Evolutionary conservation across 495 filamentous ascomycete genomes (phyloP).

Genomic region (Cudoniella acicularis): DNA sequence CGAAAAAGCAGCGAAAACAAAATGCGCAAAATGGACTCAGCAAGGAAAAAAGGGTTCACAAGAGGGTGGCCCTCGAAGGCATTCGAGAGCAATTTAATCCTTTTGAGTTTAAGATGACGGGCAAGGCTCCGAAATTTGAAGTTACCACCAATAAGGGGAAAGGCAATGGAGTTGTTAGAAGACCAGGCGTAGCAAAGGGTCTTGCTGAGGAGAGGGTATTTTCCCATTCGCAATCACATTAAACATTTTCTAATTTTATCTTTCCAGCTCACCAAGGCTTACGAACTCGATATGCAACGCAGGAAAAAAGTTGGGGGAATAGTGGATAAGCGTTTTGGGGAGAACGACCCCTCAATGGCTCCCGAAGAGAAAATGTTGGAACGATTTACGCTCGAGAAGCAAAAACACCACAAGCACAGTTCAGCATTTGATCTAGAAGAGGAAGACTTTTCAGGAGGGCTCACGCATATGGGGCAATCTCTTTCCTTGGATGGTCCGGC

Average conservation of each 20-base stretch:
- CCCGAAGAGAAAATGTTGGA: constrained; percentile 91
- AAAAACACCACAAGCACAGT: constrained; percentile 62
- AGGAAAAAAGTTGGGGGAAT: constrained; percentile 90
- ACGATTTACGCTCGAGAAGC: constrained; percentile 82
- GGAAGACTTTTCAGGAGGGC: constrained; percentile 60
- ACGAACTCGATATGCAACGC: constrained; percentile 79
- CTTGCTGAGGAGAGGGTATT: constrained; percentile 80
- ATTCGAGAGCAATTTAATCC: constrained; percentile 97
- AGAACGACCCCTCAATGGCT: constrained; percentile 90
- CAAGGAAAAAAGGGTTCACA: constrained; percentile 62
- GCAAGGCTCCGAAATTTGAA: constrained; percentile 70
- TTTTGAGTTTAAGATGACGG: constrained; percentile 80
- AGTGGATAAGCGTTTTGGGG: constrained; percentile 89
- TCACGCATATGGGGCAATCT: constrained; percentile 82
- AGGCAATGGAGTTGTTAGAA: constrained; percentile 52
- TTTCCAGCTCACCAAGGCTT: constrained; percentile 66
- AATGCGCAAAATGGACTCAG: constrained; percentile 59
- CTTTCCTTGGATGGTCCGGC: constrained; percentile 56
- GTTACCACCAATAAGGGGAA: constrained; percentile 56
- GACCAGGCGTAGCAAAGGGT: constrained; percentile 81
- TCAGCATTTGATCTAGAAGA: constrained; percentile 90
- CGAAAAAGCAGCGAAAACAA: constrained; percentile 84
- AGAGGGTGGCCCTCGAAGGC: constrained; percentile 66
- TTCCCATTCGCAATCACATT: constrained; percentile 11
- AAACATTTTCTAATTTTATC: constrained; percentile 5